Base-by-base conservation (phyloP, 495 filamentous ascomycete species). In the Hypoxylon intermedium region DNA sequence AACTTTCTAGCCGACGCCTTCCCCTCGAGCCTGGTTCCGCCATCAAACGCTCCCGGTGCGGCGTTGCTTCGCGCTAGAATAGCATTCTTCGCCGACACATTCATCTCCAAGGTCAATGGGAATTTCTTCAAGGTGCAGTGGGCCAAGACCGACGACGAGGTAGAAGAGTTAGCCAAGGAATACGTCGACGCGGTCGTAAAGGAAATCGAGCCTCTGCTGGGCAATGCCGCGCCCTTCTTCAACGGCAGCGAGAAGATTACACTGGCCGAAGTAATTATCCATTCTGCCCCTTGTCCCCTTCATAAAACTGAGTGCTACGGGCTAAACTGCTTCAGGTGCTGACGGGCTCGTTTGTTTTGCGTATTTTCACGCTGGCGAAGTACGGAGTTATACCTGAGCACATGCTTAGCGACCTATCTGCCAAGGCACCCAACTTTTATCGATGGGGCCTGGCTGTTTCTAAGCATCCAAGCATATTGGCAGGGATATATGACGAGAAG, bases 81-180 rank as follows among this genome's bases (percentile, higher is more conserved):
- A 51, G 75, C 76, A 51, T 89, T 92, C 76, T 94, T 97, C 70
- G 84, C 87, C 44, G 90, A 96, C 58, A 82, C 90, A 5, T 93
- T 82, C 76, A 72, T 81, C 60, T 77, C 62, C 66, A 94, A 93
- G 73, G 75, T 88, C 43, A 74, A 80, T 7, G 11, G 48, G 11
- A 47, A 73, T 3, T 63, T 72, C 15, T 67, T 84, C 36, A 79
- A 76, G 56, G 67, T 74, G 1, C 58, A 83, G 5, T 19, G 85
- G 41, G 74, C 77, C 23, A 71, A 66, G 40, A 68, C 59, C 0
- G 72, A 72, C 2, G 78, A 79, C 33, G 80, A 82, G 51, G 70
- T 68, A 13, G 54, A 58, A 0, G 45, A 59, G 1, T 56, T 79
- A 7, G 59, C 58, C 9, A 77, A 78, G 20, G 74, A 80, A 23